Percentiles rank a stretch among this genome's conserved stretches.
phyloP scores from a whole-genome alignment of 1,284 basidiomycete genomes.

The Ustilago esculenta region DNA sequence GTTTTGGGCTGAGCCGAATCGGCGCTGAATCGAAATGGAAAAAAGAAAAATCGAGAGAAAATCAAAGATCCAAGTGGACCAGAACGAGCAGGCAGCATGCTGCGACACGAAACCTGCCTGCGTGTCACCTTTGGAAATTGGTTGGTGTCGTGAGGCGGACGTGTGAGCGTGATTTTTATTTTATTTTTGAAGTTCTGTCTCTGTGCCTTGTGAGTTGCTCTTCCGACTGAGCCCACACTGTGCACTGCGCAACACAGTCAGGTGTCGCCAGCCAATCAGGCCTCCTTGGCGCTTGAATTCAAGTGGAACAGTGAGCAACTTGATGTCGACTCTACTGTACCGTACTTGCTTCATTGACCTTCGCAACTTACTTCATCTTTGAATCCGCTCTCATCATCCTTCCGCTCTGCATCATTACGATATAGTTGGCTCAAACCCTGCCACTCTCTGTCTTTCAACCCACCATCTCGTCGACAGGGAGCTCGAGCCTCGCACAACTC shows the following conservation, averaged over 20 bases:
- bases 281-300: too few species aligned
- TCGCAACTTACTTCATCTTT: not conserved
- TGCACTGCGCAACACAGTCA: not conserved
- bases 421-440: too few species aligned
- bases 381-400: not conserved
- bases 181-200: too few species aligned
- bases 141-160: conserved; percentile 1
- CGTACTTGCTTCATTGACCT: not conserved
- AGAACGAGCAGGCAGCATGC: conserved; percentile 2
- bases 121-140: not conserved
- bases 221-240: not conserved
- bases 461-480: too few species aligned
- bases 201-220: not conserved
- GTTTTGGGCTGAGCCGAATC: too few species aligned
- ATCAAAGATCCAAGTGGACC: not conserved
- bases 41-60: not conserved
- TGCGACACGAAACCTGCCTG: not conserved
- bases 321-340: too few species aligned
- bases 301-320: too few species aligned
- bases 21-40: not conserved
- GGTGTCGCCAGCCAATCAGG: not conserved
- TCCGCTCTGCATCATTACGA: not conserved
- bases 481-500: too few species aligned
- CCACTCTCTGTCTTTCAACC: too few species aligned
- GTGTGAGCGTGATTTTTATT: too few species aligned